Base-by-base conservation (phyloP, 2,329 filamentous ascomycete genomes). In the Zymoseptoria ardabiliae region DNA sequence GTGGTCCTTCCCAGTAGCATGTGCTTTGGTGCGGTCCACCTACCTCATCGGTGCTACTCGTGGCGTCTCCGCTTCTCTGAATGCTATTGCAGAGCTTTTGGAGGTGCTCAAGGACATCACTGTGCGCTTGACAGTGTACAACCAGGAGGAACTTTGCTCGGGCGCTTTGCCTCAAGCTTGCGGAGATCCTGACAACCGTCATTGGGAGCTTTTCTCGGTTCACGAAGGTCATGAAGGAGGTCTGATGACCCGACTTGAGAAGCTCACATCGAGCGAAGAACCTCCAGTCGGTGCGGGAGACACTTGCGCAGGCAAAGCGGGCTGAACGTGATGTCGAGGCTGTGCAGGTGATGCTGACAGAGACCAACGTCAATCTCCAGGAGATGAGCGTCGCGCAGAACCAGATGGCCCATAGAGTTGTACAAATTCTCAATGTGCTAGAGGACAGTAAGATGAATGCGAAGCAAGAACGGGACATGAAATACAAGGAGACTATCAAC, bases 181-280 rank as follows among this genome's bases (percentile, higher is more conserved):
- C 74, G 13, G 68, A 71, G 1, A 78, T 80, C 6, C 69, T 81
- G 2, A 74, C 75, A 0, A 73, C 76, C 0, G 60, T 81, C 0
- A 77, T 81, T 41, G 74, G 80, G 58, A 75, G 80, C 3, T 72
- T 81, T 28, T 72, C 79, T 8, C 63, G 78, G 0, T 75, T 78
- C 0, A 73, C 73, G 19, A 76, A 77, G 60, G 73, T 76, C 53
- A 71, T 79, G 30, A 71, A 72, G 0, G 71, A 71, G 73, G 67
- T 2, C 71, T 76, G 0, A 65, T 81, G 3, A 71, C 72, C 4
- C 77, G 70, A 21, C 72, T 81, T 20, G 73, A 74, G 25, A 70
- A 69, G 1, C 69, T 80, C 3, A 79, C 76, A 2, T 63, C 74
- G 19, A 73, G 72, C 9, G 78, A 81, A 59, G 73, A 74, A 57